Evolutionary conservation across 345 rosid genomes (phyloP), one percentile per base, ranked within the genome.

Genomic region (Camelina hispida): DNA sequence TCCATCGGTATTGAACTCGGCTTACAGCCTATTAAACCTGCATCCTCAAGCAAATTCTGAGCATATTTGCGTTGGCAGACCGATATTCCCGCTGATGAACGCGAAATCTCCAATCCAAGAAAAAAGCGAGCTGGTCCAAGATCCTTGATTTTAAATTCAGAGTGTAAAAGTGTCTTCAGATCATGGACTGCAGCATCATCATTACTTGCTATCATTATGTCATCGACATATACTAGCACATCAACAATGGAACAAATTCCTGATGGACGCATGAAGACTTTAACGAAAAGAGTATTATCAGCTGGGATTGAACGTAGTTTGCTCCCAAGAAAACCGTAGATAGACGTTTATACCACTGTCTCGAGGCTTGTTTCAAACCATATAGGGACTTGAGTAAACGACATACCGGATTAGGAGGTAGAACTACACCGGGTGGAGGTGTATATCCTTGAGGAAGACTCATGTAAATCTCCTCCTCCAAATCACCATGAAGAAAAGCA

Each of bases 81-180:
- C 0, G 14, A 58, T 0, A 58, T 34, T 0, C 14, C 23, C 1
- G 1, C 3, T 0, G 8, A n/a, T 0, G 40, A 32, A 0, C 43
- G 1, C 0, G 43, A 6, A 0, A 32, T 58, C 1, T 58, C 43
- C 0, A 32, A 4, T 0, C 43, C 43, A 0, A 58, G 7, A 0
- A 58, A 58, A 0, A 32, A 58, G 2, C 23, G 0, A 0, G 62
- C 8, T 0, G 23, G 20, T 0, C 62, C 43, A 0, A 58, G 2
- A 0, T 58, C 43, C 1, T 58, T 58, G 0, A 58, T 34, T 0
- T 9, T n/a, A 0, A 58, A 32, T 0, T 34, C 23, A 0, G 7
- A 9, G 0, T 3, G 0, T 1, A 16, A 4, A 2, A n/a, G 34
- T 0, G 3, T 0, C 0, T 57, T 57, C 3, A 57, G 2, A 2